phyloP scores from a whole-genome alignment of 768 basidiomycete genomes.

The Mycena venus region DNA sequence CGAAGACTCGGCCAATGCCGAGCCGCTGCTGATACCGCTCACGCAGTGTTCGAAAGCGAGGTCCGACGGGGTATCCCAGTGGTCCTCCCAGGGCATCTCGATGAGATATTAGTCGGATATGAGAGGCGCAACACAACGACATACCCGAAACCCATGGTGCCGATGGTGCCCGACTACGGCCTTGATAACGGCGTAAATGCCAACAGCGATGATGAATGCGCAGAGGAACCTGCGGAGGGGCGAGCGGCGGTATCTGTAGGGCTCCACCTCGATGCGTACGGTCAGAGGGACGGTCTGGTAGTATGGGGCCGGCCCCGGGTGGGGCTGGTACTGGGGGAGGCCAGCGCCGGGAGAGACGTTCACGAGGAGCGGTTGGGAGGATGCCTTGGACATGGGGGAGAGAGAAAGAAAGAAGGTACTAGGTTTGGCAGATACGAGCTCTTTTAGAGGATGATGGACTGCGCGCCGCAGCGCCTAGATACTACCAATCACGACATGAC shows the following conservation, averaged over 20 bases:
- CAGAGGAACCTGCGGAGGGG: neutral
- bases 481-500: neutral
- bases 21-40: too few relatives aligned
- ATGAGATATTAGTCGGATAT: neutral
- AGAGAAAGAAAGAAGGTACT: neutral
- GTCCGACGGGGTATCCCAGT: slow-evolving; percentile 2
- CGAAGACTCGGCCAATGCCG: too few relatives aligned
- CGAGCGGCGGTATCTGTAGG: neutral
- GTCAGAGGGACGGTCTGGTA: slow-evolving; percentile 7
- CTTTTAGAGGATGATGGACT: neutral
- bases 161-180: neutral
- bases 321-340: neutral
- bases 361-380: neutral
- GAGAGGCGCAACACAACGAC: neutral
- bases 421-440: neutral
- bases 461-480: neutral
- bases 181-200: neutral
- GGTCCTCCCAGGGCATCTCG: neutral
- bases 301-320: neutral
- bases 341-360: neutral
- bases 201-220: neutral
- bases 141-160: neutral
- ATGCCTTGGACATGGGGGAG: neutral
- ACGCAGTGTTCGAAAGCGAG: neutral
- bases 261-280: neutral